Evolutionary conservation across 225 moss, liverwort and hornwort genomes (phyloP), one percentile per base, ranked within the genome.

Genomic region (Antitrichia curtipendula): DNA sequence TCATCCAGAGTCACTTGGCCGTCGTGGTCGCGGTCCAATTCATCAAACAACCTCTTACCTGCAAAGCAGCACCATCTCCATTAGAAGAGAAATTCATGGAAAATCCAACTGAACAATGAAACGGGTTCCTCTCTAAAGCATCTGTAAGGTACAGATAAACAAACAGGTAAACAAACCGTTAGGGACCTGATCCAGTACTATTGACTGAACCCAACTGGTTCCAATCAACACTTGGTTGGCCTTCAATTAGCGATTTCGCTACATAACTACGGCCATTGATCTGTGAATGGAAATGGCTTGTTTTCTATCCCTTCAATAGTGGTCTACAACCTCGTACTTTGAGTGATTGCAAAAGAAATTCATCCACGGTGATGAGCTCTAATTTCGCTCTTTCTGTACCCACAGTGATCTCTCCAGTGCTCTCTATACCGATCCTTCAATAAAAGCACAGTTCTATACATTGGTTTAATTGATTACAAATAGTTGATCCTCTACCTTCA

Each of bases 1-100:
- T 95, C 95, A 45, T 95, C 95, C 56, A 95, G 92, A 36, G 93
- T 93, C 82, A 95, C 92, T 82, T 91, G 93, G 24, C 95, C 95
- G 72, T 95, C 93, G 60, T 89, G 85, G 45, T 95, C 95, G 45
- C 95, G 90, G 68, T 95, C 95, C 83, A 95, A 82, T 84, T 95
- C 95, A 50, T 95, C 89, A n/a, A 95, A 95, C 89, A 95, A 80
- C 81, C 92, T 91, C 63, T 86, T 91, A 29, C 95, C 95, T 95
- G 87, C 90, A 90, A 18, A 86, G 52, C n/a, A 53, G 2, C 83
- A 86, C 60, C 75, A 75, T 18, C 23, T 34, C 80, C 75, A n/a
- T 66, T 17, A 76, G 23, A 54, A 54, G 17, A 79, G 57, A 86
- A 36, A 69, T 66, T 69, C 86, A 20, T 13, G 34, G 43, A 16